Conservation (phyloP, 208 protist genomes). For the Leishmania amazonensis region DNA sequence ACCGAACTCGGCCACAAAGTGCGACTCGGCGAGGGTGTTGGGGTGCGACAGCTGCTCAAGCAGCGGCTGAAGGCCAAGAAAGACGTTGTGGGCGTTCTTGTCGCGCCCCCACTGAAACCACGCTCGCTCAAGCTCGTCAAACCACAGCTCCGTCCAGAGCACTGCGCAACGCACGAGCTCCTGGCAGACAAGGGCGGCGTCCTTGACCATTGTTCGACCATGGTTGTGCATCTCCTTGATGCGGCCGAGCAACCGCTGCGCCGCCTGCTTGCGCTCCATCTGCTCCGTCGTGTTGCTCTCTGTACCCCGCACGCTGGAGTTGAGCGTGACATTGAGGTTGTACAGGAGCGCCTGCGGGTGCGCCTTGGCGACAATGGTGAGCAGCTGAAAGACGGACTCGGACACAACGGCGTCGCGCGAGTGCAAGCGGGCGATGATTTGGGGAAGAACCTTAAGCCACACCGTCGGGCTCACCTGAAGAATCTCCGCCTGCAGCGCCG, state of each 20-base stretch:
- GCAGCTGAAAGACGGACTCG: constrained; percentile 93
- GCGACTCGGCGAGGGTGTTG: constrained; percentile 95
- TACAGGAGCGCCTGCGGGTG: constrained; percentile 99
- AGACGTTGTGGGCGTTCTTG: constrained; percentile 93
- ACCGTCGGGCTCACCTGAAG: constrained; percentile 95
- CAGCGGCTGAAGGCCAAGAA: constrained; percentile 94
- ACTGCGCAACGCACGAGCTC: constrained; percentile 99
- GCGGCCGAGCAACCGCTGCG: constrained; percentile 75
- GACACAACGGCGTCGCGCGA: constrained; percentile 86
- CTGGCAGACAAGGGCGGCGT: constrained; percentile 95
- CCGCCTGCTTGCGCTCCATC: constrained; percentile 65
- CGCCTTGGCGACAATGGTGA: constrained; percentile 93
- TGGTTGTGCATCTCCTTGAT: constrained; percentile 86
- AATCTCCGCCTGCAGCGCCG: constrained; percentile 87
- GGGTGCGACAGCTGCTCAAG: constrained; percentile 92
- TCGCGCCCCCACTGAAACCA: constrained; percentile 96
- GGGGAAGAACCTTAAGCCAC: constrained; percentile 99
- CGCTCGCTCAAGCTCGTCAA: constrained; percentile 96
- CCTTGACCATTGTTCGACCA: constrained; percentile 90
- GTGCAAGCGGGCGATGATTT: constrained; percentile 99
- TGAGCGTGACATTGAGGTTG: constrained; percentile 97
- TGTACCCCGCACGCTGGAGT: constrained; percentile 55
- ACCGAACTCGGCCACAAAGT: constrained; percentile 92
- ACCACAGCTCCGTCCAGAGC: constrained; percentile 96
- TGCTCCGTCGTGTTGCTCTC: constrained; percentile 46